Conservation (phyloP, 495 filamentous ascomycete genomes). For the Mycothermus thermophilus region DNA sequence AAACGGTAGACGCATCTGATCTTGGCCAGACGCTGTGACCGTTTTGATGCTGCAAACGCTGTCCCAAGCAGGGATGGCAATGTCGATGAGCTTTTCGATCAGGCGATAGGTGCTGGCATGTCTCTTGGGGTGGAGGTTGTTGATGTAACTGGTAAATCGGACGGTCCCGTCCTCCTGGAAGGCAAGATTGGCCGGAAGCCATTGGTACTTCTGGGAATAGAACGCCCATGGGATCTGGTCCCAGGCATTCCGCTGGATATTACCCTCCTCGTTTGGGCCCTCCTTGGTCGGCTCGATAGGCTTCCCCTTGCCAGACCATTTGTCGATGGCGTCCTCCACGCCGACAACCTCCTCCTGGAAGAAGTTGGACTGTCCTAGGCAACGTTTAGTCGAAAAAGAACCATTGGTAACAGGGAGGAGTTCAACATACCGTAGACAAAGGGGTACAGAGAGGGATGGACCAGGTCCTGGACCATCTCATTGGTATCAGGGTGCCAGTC, state of each 20-base stretch:
- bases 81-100: slow-evolving; percentile 39
- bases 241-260: slow-evolving; percentile 6
- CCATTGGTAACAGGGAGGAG: not conserved
- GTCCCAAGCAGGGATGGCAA: slow-evolving; percentile 43
- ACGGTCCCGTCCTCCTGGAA: slow-evolving; percentile 36
- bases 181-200: slow-evolving; percentile 45
- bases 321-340: slow-evolving; percentile 18
- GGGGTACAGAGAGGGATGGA: slow-evolving; percentile 50
- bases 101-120: slow-evolving; percentile 36
- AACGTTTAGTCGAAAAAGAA: too few species aligned
- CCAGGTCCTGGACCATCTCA: slow-evolving; percentile 42
- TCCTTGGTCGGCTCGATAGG: too few species aligned
- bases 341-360: slow-evolving; percentile 23
- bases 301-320: slow-evolving; percentile 19
- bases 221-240: slow-evolving; percentile 8
- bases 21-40: slow-evolving; percentile 26
- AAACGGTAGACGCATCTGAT: not conserved
- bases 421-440: slow-evolving; percentile 28
- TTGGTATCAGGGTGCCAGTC: slow-evolving; percentile 48
- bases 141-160: slow-evolving; percentile 58
- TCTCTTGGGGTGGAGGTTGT: slow-evolving; percentile 43
- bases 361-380: slow-evolving; percentile 10
- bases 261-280: too few species aligned
- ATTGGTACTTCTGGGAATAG: slow-evolving; percentile 42
- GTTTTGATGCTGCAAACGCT: slow-evolving; percentile 20